phyloP scores from a whole-genome alignment of 1,284 basidiomycete species.

The Cutaneotrichosporon sp. region DNA sequence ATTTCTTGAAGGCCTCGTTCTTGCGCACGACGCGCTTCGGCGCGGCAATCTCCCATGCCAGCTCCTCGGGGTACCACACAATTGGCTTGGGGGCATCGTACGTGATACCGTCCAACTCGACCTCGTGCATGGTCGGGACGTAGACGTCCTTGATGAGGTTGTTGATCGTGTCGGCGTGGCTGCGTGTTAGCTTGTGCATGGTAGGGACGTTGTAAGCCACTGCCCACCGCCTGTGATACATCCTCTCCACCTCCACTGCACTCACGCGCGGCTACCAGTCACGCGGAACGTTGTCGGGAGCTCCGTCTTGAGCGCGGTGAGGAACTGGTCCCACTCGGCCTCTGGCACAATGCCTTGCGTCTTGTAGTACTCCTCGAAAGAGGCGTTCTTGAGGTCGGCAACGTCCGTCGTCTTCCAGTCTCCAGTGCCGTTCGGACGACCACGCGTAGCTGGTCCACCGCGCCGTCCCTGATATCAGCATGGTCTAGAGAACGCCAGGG shows the following conservation, averaged over 20 bases:
- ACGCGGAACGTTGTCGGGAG: constrained; percentile 95
- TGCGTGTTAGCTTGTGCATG: constrained; percentile 40
- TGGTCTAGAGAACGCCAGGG: neutral
- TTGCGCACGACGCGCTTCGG: constrained; percentile 87
- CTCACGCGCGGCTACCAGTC: constrained; percentile 79
- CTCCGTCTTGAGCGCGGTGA: constrained; percentile 67
- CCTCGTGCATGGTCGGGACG: constrained; percentile 72
- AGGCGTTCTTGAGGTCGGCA: constrained; percentile 62
- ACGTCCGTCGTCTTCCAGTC: constrained; percentile 29
- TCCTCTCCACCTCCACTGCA: no score
- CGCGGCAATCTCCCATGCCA: constrained; percentile 95
- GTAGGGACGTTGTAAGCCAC: neutral
- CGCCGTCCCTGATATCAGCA: neutral
- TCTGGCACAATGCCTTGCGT: constrained; percentile 48
- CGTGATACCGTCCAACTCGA: constrained; percentile 68
- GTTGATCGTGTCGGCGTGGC: constrained; percentile 71
- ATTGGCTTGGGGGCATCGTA: constrained; percentile 76
- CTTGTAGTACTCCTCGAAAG: constrained; percentile 73
- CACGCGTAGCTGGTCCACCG: neutral
- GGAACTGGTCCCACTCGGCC: constrained; percentile 76
- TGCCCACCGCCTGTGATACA: no score
- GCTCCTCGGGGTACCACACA: constrained; percentile 87
- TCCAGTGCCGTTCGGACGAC: constrained; percentile 6
- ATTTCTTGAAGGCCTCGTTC: constrained; percentile 89
- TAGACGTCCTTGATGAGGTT: constrained; percentile 70